Evolutionary conservation across 495 filamentous ascomycete species (phyloP).

Genomic region (Penicillium lagena): DNA sequence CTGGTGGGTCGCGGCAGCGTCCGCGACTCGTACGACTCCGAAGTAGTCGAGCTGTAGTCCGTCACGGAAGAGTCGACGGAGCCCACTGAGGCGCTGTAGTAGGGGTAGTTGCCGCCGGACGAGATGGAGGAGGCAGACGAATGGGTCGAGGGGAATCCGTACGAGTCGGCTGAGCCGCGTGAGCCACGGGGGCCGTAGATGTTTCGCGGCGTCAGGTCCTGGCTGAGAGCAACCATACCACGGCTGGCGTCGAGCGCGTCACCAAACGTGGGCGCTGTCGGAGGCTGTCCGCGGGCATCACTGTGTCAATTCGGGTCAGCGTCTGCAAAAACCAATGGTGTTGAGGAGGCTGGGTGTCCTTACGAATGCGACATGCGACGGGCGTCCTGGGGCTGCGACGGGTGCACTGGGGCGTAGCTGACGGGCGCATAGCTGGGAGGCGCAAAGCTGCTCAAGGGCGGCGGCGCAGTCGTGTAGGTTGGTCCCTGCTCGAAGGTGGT

Average conservation of each 20-base stretch:
- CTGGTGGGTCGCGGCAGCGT: conserved; percentile 75
- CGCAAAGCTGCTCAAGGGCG: conserved; percentile 55
- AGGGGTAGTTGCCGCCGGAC: conserved; percentile 62
- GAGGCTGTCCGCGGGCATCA: conserved; percentile 54
- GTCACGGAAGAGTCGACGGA: conserved; percentile 88
- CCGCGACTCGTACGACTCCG: conserved; percentile 82
- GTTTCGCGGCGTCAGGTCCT: conserved; percentile 73
- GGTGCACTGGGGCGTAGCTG: conserved; percentile 47
- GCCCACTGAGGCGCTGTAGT: conserved; percentile 71
- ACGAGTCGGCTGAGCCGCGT: conserved; percentile 77
- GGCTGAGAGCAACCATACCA: conserved; percentile 93
- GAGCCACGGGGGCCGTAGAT: conserved; percentile 68
- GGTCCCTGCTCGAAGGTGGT: conserved; percentile 51
- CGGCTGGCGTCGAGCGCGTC: conserved; percentile 85
- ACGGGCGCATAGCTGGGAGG: conserved; percentile 49
- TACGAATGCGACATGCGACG: conserved; percentile 88
- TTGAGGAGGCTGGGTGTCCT: conserved; percentile 40
- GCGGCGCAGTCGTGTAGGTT: conserved; percentile 60
- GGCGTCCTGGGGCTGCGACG: conserved; percentile 50
- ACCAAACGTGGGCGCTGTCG: conserved; percentile 33
- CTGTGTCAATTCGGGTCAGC: conserved; percentile 13
- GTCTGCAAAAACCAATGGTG: neutral
- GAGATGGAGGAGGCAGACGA: conserved; percentile 95
- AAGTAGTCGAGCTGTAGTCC: conserved; percentile 83
- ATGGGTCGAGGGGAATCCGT: conserved; percentile 87